Percentiles rank a stretch among this genome's conserved stretches.
Evolutionary conservation across 345 rosid genomes (phyloP).

Genomic region (Linum tenue): DNA sequence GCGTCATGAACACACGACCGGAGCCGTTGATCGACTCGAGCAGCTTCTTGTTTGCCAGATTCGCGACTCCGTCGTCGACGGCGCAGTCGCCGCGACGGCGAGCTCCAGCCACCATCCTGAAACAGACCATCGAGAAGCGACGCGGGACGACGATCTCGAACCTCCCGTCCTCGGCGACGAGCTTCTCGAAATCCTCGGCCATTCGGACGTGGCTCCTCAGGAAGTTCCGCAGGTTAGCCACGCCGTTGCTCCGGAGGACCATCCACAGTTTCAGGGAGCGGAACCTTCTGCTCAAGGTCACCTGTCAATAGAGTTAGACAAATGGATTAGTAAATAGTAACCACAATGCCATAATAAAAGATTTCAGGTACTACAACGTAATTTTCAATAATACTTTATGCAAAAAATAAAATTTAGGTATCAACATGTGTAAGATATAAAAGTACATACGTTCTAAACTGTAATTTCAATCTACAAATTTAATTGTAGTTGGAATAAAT

Average conservation of each 20-base stretch:
- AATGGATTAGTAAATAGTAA: no score
- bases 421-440: no score
- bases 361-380: no score
- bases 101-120: conserved; percentile 21
- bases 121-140: conserved; percentile 45
- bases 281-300: conserved; percentile 40
- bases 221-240: conserved; percentile 26
- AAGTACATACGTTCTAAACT: no score
- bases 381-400: no score
- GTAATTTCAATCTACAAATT: no score
- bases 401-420: no score
- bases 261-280: conserved; percentile 43
- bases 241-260: conserved; percentile 41
- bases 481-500: no score
- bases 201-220: conserved; percentile 32
- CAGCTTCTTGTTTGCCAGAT: conserved; percentile 21
- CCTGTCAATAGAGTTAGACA: background rate
- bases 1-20: conserved; percentile 23
- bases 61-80: conserved; percentile 1
- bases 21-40: conserved; percentile 31
- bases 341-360: no score
- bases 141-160: conserved; percentile 28
- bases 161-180: conserved; percentile 23
- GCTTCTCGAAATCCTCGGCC: conserved; percentile 35
- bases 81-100: background rate